Percentiles rank a stretch among this genome's conserved stretches.
Conservation (phyloP, 352 stramenopile species). For the Globisporangium irregulare region DNA sequence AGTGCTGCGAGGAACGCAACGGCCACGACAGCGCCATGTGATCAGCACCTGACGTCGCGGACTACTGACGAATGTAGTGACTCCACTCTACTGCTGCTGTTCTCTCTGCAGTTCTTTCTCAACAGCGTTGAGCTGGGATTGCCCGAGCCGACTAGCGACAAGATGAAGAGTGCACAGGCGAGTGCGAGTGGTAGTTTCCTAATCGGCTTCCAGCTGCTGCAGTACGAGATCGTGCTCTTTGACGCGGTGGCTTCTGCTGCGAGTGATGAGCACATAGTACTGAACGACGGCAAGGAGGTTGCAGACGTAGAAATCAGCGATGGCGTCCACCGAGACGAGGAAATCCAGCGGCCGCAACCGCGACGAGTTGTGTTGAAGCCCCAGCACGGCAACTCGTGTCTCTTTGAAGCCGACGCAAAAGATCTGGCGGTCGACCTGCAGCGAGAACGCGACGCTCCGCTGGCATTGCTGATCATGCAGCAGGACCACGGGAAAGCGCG, state of each 20-base stretch:
- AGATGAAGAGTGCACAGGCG: neutral
- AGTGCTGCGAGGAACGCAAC: neutral
- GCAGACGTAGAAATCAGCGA: neutral
- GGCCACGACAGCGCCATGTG: neutral
- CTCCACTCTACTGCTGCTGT: conserved; percentile 29
- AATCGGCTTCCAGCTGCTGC: conserved; percentile 44
- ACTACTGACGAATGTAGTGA: conserved; percentile 2
- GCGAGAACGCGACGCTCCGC: conserved; percentile 20
- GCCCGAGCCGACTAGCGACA: neutral
- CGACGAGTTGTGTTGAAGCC: conserved; percentile 15
- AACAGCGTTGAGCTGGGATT: conserved; percentile 17
- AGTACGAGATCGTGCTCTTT: conserved; percentile 54
- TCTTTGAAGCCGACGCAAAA: conserved; percentile 37
- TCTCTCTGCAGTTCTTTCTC: conserved; percentile 44
- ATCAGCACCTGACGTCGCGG: neutral
- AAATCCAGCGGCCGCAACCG: neutral
- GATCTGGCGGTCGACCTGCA: conserved; percentile 27
- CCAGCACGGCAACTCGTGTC: conserved; percentile 44
- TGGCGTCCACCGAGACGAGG: neutral
- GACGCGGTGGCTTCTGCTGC: conserved; percentile 12
- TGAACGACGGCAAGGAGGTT: neutral
- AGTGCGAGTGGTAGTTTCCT: conserved; percentile 13
- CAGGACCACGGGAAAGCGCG: conserved; percentile 31
- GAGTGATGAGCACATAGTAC: neutral
- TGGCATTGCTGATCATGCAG: conserved; percentile 36